Base-by-base conservation (phyloP, 1,284 basidiomycete species). In the Papiliotrema flavescens region DNA sequence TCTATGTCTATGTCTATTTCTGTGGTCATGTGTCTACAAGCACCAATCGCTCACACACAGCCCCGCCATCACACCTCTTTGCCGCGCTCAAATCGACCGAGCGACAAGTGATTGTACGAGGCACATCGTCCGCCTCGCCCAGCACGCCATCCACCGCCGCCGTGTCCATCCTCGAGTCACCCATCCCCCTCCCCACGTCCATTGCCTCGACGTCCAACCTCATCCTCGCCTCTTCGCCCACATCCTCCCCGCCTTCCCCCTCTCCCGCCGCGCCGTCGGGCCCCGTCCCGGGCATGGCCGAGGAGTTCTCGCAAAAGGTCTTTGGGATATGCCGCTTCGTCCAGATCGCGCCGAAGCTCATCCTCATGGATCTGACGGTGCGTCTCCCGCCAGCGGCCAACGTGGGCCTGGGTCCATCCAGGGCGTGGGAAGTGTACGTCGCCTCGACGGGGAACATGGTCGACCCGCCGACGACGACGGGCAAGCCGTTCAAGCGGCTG, bases 311-410 rank as follows among this genome's bases (percentile, higher is more conserved):
- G 20, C 76, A 77, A 57, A 71, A 77, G 53, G 74, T 78, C 17
- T 75, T 74, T 59, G 76, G 75, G n/a, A 75, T 78, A 40, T 74
- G 73, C 40, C 69, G 76, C 36, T 70, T 77, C 49, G 71, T 77
- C 2, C 75, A 78, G 57, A 75, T 76, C 20, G 71, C 70, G 0
- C 75, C 75, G 5, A 62, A 68, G 45, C 64, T 65, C 6, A 64
- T 74, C 24, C 61, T 78, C 17, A 65, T 78, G 59, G 77, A 78
- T 55, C 54, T 78, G 22, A 77, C 76, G 0, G 71, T 78, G 11
- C 67, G 74, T 23, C 61, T 75, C 35, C 70, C 71, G 14, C 62
- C 70, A 19, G 57, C 63, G 20, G 35, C 67, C n/a, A 53, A 59
- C 41, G 59, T 67, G 28, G 59, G 63, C 20, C 46, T 63, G 7